Evolutionary conservation across 2,329 filamentous ascomycete species (phyloP), one percentile per base, ranked within the genome.

Genomic region (Hortaea werneckii): DNA sequence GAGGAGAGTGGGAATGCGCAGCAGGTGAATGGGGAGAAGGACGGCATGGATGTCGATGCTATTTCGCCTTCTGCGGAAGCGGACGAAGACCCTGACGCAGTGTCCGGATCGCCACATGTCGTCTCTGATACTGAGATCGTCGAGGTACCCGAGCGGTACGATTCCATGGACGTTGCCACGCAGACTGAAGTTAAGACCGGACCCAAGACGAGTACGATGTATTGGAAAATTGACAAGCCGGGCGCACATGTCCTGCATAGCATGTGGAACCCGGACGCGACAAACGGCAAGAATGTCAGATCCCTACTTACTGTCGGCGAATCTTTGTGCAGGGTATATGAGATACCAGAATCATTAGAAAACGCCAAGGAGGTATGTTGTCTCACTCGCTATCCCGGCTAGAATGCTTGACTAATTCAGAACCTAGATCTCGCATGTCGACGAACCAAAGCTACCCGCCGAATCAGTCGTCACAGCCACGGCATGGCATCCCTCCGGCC

Each of bases 1-100:
- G 58, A 52, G 34, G 56, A 56, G 7, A 50, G 54, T 10, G 46
- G 58, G 9, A 63, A 67, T 29, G 32, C 32, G 32, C 32, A 9
- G 32, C n/a, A 9, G 32, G 48, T 65, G 46, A 71, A 72, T 52
- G 69, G 68, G 47, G 67, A 59, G 28, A 43, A 52, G 29, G 61
- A 74, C 50, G 65, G 62, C 44, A 72, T 73, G 68, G 70, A 73
- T 12, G 54, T 72, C 5, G 71, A 63, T 42, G 52, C 49, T 5
- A 26, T 10, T 3, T 58, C 59, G 40, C 52, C 51, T 7, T 51
- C 52, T 11, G 46, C 42, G 5, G 55, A 54, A 9, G 51, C 42
- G 9, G 59, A 61, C 11, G 55, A 54, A 11, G 58, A 58, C 29
- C 50, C 43, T 8, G 56, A 58, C 30, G 53, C 43, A 7, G 57